Conservation (phyloP, 352 stramenopile genomes). For the Phytophthora hibernalis region DNA sequence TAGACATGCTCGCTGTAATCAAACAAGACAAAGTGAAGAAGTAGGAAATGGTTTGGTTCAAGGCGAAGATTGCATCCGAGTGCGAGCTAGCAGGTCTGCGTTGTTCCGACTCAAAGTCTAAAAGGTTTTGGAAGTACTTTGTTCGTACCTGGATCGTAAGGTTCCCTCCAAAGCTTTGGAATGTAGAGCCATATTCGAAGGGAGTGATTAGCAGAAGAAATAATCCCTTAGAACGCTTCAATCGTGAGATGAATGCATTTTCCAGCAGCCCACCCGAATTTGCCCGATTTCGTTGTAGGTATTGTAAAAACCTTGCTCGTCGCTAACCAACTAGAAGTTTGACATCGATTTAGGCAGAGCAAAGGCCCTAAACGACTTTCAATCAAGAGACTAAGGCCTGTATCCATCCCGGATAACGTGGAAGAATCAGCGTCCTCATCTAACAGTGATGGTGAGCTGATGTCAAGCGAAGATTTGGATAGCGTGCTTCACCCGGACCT, state of each 20-base stretch:
- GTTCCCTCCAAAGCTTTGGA: conserved; percentile 10
- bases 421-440: no score
- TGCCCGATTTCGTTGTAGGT: conserved; percentile 20
- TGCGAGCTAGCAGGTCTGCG: background rate
- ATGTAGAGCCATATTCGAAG: background rate
- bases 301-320: conserved; percentile 22
- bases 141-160: conserved; percentile 3
- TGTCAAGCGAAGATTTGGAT: background rate
- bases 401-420: no score
- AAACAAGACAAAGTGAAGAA: conserved; percentile 9
- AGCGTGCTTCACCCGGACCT: background rate
- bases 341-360: background rate
- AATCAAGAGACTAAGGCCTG: background rate
- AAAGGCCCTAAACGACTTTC: background rate
- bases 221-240: conserved; percentile 36
- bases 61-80: background rate
- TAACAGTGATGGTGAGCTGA: background rate
- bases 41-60: conserved; percentile 1
- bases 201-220: background rate
- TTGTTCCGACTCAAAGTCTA: background rate
- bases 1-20: conserved; percentile 21
- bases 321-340: background rate
- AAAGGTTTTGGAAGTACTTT: conserved; percentile 7
- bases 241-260: conserved; percentile 31
- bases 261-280: conserved; percentile 12